These are phyloP conservation scores for Arabidopsis hybrid DNA, from an alignment of 441 rosid species.

Conservation along the genomic window DNA sequence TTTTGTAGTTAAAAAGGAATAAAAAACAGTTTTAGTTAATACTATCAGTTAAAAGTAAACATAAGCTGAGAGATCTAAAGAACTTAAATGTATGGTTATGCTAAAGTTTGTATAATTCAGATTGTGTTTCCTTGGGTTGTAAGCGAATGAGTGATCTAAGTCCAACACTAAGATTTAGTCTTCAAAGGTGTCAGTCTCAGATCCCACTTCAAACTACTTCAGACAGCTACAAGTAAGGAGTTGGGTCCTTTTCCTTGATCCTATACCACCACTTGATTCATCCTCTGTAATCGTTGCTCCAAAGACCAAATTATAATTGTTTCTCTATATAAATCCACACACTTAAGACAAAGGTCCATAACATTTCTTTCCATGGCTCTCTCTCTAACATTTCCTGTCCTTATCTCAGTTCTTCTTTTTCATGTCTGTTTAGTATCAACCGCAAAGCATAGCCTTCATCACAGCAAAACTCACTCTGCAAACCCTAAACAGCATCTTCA, in stretches of 20 bases:
- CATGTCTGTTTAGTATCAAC: slow-evolving; percentile 46
- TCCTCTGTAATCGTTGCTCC: slow-evolving; percentile 25
- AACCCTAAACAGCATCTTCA: slow-evolving; percentile 58
- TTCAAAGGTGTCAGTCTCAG: slow-evolving; percentile 56
- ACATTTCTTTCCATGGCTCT: slow-evolving; percentile 57
- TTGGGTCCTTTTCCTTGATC: slow-evolving; percentile 59
- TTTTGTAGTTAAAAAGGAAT: neutral
- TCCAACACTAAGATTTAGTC: slow-evolving; percentile 37
- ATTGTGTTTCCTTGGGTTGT: slow-evolving; percentile 39
- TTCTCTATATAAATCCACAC: slow-evolving; percentile 45
- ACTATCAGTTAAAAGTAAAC: neutral
- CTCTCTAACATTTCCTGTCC: slow-evolving; percentile 34
- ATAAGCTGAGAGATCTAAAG: neutral
- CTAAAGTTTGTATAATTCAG: neutral
- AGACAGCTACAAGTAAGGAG: slow-evolving; percentile 78
- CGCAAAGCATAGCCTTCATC: slow-evolving; percentile 56
- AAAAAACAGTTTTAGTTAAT: neutral
- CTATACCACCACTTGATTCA: slow-evolving; percentile 39
- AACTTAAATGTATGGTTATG: neutral
- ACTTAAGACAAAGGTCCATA: slow-evolving; percentile 7
- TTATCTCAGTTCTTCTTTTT: slow-evolving; percentile 47
- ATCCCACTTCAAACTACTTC: slow-evolving; percentile 81
- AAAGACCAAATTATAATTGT: slow-evolving; percentile 1
- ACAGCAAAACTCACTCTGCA: slow-evolving; percentile 40
- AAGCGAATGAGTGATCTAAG: slow-evolving; percentile 37